Conservation (phyloP, 2,329 filamentous ascomycete genomes). For the Knufia fluminis region DNA sequence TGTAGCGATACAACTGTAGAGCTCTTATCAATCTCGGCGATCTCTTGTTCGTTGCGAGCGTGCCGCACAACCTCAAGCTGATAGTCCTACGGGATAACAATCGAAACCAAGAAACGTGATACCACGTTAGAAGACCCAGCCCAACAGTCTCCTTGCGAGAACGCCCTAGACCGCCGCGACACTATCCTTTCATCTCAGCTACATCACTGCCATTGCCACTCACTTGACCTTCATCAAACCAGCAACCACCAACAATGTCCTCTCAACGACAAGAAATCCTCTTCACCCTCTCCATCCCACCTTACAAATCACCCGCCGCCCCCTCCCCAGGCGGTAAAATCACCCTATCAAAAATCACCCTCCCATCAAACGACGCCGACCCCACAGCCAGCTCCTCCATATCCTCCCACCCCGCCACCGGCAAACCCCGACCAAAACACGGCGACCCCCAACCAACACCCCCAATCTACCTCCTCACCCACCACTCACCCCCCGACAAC, state of each 20-base stretch:
- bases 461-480: constrained; percentile 62
- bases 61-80: too few species aligned
- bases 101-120: too few species aligned
- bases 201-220: neutral
- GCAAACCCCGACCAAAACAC: neutral
- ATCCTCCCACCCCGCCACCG: neutral
- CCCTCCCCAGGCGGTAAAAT: constrained; percentile 1
- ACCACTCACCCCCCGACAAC: constrained; percentile 65
- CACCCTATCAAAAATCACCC: neutral
- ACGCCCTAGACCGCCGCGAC: too few species aligned
- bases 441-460: constrained; percentile 31
- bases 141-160: too few species aligned
- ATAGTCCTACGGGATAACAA: too few species aligned
- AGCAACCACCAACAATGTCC: neutral
- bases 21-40: too few species aligned
- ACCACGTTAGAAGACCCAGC: too few species aligned
- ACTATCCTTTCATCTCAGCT: neutral
- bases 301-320: neutral
- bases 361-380: neutral
- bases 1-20: too few species aligned
- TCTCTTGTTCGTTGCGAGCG: too few species aligned
- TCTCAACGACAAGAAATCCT: neutral
- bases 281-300: constrained; percentile 3
- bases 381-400: neutral
- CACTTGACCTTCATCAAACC: neutral